phyloP scores from a whole-genome alignment of 2,329 filamentous ascomycete genomes.

The Byssothecium circinans region DNA sequence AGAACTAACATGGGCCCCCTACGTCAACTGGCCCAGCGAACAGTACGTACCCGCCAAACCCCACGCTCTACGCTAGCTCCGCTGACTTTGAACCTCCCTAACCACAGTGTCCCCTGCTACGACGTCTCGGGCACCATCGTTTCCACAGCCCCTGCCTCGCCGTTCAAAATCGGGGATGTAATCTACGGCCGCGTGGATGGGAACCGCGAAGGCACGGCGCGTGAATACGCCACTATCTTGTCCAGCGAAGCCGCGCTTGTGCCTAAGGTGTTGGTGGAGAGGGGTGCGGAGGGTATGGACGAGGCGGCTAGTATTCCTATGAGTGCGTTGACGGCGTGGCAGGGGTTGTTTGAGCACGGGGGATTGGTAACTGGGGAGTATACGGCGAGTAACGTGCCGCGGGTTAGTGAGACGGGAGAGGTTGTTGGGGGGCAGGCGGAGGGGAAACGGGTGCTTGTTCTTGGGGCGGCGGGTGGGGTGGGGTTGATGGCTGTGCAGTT shows the following conservation, averaged over 20 bases:
- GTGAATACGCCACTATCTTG: constrained; percentile 43
- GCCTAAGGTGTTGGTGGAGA: constrained; percentile 30
- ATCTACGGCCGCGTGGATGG: constrained; percentile 29
- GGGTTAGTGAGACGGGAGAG: constrained; percentile 6
- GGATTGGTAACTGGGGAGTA: constrained; percentile 11
- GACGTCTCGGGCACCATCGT: constrained; percentile 51
- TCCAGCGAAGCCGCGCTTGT: constrained; percentile 42
- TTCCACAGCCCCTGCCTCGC: constrained; percentile 36
- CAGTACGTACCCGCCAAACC: no score
- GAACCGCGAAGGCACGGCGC: constrained; percentile 39
- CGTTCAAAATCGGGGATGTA: constrained; percentile 42
- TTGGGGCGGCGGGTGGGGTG: constrained; percentile 47
- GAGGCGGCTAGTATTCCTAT: constrained; percentile 46
- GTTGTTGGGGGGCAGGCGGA: constrained; percentile 12
- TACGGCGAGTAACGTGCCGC: constrained; percentile 6
- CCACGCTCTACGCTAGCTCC: no score
- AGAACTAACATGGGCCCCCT: constrained; percentile 48
- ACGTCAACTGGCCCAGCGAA: constrained; percentile 17
- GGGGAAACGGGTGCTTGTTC: constrained; percentile 47
- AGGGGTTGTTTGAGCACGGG: constrained; percentile 46
- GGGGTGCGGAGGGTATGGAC: constrained; percentile 19
- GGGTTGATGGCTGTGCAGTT: constrained; percentile 50
- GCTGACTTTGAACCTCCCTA: no score
- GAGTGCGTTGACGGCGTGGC: constrained; percentile 48
- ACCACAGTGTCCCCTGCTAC: constrained; percentile 44